phyloP scores from a whole-genome alignment of 2,329 filamentous ascomycete genomes.

The Herpotrichia juniperi region DNA sequence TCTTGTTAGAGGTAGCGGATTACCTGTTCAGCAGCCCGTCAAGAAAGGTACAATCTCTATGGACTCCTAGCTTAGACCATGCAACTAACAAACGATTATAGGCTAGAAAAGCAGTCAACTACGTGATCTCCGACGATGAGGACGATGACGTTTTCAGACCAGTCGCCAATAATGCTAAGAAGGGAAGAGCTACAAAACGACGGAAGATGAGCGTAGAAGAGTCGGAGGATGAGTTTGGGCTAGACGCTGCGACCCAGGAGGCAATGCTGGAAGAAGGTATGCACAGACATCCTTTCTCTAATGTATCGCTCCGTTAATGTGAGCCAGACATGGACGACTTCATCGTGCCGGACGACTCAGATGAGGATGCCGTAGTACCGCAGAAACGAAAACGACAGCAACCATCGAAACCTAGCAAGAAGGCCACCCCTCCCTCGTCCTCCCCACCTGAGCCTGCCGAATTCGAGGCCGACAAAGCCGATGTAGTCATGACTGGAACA shows the following conservation, averaged over 20 bases:
- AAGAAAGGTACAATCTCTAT: constrained; percentile 68
- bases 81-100: constrained; percentile 34
- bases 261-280: constrained; percentile 62
- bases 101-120: constrained; percentile 73
- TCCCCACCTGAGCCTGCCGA: constrained; percentile 45
- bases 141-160: constrained; percentile 74
- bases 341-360: constrained; percentile 84
- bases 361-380: constrained; percentile 65
- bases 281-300: background rate
- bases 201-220: constrained; percentile 68
- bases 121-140: constrained; percentile 81
- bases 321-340: constrained; percentile 80
- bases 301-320: background rate
- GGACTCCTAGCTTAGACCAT: background rate
- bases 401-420: constrained; percentile 68
- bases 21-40: constrained; percentile 72
- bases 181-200: constrained; percentile 59
- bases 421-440: constrained; percentile 53
- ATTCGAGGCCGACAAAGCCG: constrained; percentile 58
- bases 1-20: constrained; percentile 50
- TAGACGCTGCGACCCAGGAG: constrained; percentile 62
- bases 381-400: constrained; percentile 72
- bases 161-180: constrained; percentile 52
- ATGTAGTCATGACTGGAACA: constrained; percentile 60
- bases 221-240: constrained; percentile 70